A percentile compares a stretch with the other conserved stretches of the same genome.
Conservation (phyloP, 2,329 filamentous ascomycete genomes). For the Trichoderma polysporum region DNA sequence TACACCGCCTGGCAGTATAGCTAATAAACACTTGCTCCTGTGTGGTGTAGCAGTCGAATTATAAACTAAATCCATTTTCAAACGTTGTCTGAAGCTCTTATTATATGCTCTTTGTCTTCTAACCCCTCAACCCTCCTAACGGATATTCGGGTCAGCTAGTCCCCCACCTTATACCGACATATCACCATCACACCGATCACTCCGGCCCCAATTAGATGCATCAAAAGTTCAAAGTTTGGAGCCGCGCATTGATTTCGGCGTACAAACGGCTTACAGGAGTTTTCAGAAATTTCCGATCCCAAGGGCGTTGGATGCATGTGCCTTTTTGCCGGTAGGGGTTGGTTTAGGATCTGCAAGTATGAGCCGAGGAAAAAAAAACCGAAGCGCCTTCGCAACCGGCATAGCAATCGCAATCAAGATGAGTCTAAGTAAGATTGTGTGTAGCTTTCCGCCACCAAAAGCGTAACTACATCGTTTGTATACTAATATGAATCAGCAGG, state of each 20-base stretch:
- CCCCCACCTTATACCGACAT: neutral
- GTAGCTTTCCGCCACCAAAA: neutral
- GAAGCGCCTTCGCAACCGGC: no score
- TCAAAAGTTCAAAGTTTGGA: neutral
- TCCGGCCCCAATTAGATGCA: neutral
- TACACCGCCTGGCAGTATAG: neutral
- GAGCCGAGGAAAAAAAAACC: no score
- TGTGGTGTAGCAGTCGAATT: no score
- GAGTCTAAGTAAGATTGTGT: neutral
- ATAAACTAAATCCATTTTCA: neutral
- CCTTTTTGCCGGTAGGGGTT: neutral
- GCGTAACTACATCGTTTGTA: neutral
- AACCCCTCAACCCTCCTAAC: neutral
- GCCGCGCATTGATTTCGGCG: neutral
- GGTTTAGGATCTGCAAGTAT: neutral
- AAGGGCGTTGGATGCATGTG: neutral
- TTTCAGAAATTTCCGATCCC: neutral
- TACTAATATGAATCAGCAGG: neutral
- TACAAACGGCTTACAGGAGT: neutral
- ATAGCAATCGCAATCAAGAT: neutral
- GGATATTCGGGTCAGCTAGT: slow-evolving; percentile 3
- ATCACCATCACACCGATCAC: slow-evolving; percentile 3
- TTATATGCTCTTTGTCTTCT: neutral
- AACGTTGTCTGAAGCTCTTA: neutral
- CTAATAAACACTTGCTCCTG: neutral